Conservation (phyloP, 2,329 filamentous ascomycete species). For the Colletotrichum eremochloae region DNA sequence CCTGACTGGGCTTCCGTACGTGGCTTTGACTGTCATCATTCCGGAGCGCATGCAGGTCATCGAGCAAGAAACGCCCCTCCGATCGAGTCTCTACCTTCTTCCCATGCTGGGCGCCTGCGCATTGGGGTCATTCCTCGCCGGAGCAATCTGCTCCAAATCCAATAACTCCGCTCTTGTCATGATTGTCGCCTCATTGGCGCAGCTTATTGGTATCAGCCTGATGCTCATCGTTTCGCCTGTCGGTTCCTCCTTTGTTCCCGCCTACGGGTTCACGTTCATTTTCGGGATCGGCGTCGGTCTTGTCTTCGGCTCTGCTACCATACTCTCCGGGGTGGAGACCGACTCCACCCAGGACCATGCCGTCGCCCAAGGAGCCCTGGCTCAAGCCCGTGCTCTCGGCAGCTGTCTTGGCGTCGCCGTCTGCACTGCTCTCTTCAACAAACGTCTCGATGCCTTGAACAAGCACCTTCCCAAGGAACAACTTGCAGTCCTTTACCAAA, state of each 20-base stretch:
- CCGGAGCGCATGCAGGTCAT: conserved; percentile 73
- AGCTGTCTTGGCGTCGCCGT: conserved; percentile 70
- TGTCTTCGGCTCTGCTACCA: conserved; percentile 68
- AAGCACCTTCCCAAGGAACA: conserved; percentile 53
- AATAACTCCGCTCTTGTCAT: conserved; percentile 68
- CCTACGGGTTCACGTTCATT: conserved; percentile 68
- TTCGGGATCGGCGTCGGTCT: conserved; percentile 72
- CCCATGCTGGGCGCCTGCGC: conserved; percentile 71
- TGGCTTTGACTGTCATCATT: conserved; percentile 69
- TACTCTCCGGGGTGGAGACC: conserved; percentile 67
- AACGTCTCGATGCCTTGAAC: conserved; percentile 56
- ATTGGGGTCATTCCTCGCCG: conserved; percentile 68
- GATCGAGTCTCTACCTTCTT: conserved; percentile 69
- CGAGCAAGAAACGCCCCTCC: conserved; percentile 64
- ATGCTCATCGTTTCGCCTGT: conserved; percentile 59
- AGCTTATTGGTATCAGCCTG: conserved; percentile 65
- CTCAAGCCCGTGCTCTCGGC: conserved; percentile 71
- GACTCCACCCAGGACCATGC: conserved; percentile 64
- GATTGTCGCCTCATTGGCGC: conserved; percentile 62
- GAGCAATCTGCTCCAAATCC: conserved; percentile 64
- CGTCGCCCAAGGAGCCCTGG: conserved; percentile 70
- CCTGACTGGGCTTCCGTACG: conserved; percentile 69
- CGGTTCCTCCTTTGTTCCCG: conserved; percentile 52
- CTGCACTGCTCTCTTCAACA: conserved; percentile 71
- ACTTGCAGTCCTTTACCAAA: conserved; percentile 59